Evolutionary conservation across 2,329 filamentous ascomycete genomes (phyloP).

Genomic region (Scopulariopsis brevicaulis): DNA sequence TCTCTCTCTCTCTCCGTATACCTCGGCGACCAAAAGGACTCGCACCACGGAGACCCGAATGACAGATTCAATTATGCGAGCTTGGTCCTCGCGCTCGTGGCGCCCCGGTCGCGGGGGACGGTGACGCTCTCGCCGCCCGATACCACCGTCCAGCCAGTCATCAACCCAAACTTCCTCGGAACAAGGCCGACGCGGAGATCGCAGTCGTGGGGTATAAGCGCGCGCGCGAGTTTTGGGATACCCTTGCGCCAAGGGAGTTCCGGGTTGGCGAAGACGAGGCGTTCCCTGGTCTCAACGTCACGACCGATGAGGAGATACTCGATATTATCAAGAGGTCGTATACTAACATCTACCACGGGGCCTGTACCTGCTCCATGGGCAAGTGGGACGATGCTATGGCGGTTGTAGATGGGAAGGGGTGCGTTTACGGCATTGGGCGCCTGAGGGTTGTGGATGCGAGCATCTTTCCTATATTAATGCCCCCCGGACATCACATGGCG

Average conservation of each 20-base stretch:
- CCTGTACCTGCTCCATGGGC: slow-evolving; percentile 42
- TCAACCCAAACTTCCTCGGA: slow-evolving; percentile 33
- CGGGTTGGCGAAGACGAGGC: slow-evolving; percentile 21
- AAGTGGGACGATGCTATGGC: slow-evolving; percentile 35
- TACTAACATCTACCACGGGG: slow-evolving; percentile 41
- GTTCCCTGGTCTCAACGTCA: slow-evolving; percentile 23
- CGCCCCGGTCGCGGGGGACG: slow-evolving; percentile 24
- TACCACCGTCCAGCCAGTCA: slow-evolving; percentile 21
- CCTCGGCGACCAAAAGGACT: slow-evolving; percentile 8
- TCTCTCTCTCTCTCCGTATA: slow-evolving; percentile 3
- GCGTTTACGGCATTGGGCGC: slow-evolving; percentile 29
- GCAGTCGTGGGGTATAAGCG: slow-evolving; percentile 29
- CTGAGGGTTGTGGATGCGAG: slow-evolving; percentile 22
- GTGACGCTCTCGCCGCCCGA: slow-evolving; percentile 22
- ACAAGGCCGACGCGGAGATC: slow-evolving; percentile 27
- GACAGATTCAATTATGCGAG: neutral
- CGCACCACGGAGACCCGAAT: neutral
- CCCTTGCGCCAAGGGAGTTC: slow-evolving; percentile 12
- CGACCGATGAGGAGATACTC: slow-evolving; percentile 11
- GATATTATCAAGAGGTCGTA: slow-evolving; percentile 21
- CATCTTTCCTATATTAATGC: slow-evolving; percentile 15
- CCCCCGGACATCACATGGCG: neutral
- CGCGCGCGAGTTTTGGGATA: slow-evolving; percentile 21
- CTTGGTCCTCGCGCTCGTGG: slow-evolving; percentile 12
- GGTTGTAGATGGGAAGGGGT: slow-evolving; percentile 43